A percentile compares a stretch with the other conserved stretches of the same genome.
Evolutionary conservation across 1,139 yeast species (phyloP).

Genomic region (Zygosaccharomyces sapae): DNA sequence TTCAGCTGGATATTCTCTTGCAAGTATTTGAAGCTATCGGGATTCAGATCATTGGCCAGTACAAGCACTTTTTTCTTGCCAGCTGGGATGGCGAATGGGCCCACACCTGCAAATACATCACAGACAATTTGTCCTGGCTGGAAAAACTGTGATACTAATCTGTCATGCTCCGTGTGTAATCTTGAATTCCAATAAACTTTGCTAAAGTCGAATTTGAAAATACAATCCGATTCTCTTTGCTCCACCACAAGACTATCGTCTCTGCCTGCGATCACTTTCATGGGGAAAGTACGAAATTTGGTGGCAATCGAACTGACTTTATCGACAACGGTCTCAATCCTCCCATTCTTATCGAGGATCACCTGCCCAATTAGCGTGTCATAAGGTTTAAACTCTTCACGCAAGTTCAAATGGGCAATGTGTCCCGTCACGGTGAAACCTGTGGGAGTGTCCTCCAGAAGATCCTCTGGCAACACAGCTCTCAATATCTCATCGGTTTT

Average conservation of each 20-base stretch:
- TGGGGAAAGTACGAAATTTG: conserved; percentile 82
- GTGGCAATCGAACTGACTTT: conserved; percentile 85
- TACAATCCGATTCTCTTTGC: conserved; percentile 84
- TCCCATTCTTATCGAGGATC: conserved; percentile 76
- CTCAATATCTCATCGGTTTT: conserved; percentile 77
- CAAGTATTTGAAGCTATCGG: conserved; percentile 72
- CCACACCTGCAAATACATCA: conserved; percentile 98
- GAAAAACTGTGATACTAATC: conserved; percentile 60
- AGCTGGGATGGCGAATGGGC: conserved; percentile 96
- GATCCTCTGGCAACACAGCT: conserved; percentile 70
- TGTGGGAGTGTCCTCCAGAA: conserved; percentile 72
- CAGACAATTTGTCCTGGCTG: conserved; percentile 68
- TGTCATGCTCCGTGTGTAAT: conserved; percentile 86
- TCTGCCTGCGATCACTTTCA: conserved; percentile 89
- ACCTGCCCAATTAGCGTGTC: conserved; percentile 83
- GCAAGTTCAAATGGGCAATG: conserved; percentile 84
- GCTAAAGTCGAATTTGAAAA: conserved; percentile 80
- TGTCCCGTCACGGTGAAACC: conserved; percentile 96
- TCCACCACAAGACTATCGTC: conserved; percentile 59
- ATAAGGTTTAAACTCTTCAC: conserved; percentile 81
- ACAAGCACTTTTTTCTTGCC: conserved; percentile 78
- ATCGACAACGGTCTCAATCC: conserved; percentile 87
- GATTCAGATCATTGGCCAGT: conserved; percentile 90
- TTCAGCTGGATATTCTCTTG: conserved; percentile 60
- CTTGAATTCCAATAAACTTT: conserved; percentile 98